phyloP scores from a whole-genome alignment of 2,329 filamentous ascomycete species.

The Blastomyces emzantsi region DNA sequence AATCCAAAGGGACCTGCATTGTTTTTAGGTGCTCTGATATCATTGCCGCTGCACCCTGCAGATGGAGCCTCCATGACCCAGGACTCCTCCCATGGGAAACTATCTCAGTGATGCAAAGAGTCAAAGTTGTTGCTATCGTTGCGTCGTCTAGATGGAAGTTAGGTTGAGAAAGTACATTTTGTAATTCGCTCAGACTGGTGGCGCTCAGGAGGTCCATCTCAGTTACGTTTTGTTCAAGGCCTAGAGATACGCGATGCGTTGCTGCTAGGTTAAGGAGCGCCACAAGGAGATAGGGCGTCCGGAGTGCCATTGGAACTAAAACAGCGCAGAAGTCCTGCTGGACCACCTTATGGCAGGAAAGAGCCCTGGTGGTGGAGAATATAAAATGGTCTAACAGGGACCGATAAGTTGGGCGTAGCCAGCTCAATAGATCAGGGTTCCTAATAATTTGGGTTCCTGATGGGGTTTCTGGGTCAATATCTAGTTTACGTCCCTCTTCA shows the following conservation, averaged over 20 bases:
- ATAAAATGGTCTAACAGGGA: constrained; percentile 26
- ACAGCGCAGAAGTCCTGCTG: constrained; percentile 18
- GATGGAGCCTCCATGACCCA: constrained; percentile 16
- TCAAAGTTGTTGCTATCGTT: constrained; percentile 15
- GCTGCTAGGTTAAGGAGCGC: constrained; percentile 18
- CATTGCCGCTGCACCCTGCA: constrained; percentile 16
- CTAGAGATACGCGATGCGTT: constrained; percentile 17
- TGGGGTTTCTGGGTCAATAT: neutral
- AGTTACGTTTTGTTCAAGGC: constrained; percentile 34
- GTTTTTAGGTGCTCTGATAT: constrained; percentile 15
- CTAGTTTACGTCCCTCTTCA: neutral
- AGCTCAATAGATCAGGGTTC: constrained; percentile 8
- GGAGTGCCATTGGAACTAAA: constrained; percentile 19
- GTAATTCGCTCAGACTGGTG: constrained; percentile 13
- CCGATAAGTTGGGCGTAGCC: constrained; percentile 10
- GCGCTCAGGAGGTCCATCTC: constrained; percentile 13
- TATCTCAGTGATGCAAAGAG: constrained; percentile 16
- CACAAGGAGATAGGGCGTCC: constrained; percentile 17
- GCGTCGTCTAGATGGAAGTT: constrained; percentile 12
- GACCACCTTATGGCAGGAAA: constrained; percentile 20
- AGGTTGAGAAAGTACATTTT: constrained; percentile 12
- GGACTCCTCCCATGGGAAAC: constrained; percentile 16
- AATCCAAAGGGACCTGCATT: neutral
- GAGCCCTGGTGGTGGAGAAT: constrained; percentile 27
- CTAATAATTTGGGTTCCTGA: neutral